Base-by-base conservation (phyloP, 345 rosid species). In the Eucalyptus erythrocorys region DNA sequence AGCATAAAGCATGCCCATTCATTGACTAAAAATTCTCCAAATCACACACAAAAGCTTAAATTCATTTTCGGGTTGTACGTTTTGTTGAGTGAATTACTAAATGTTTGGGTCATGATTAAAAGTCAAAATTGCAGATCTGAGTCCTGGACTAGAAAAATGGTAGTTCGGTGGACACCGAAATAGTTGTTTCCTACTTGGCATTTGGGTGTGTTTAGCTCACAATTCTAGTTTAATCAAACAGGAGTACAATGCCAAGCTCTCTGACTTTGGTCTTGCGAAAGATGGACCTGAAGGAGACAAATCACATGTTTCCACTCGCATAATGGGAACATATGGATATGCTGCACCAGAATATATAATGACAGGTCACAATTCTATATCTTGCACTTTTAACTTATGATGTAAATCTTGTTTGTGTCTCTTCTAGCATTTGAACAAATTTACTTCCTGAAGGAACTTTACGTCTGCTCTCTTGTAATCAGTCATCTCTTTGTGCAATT, bases 271-370 rank as follows among this genome's bases (percentile, higher is more conserved):
- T 48, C 95, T 97, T 19, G 99, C 99, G 9, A 97, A 97, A 93
- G 99, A 96, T 89, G 99, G 99, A 87, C 99, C 99, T 3, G 98
- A 93, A 86, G 99, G 98, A 89, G 99, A 97, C 92, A 96, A 97
- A 91, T 96, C 99, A 3, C 99, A 97, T 86, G 99, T 97, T 90
- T 96, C 99, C 37, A 97, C 99, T 22, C 98, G 99, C n/a, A 93
- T 97, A 90, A 97, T 97, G 99, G 99, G 99, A 76, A 97, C 99
- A 30, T 96, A 97, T n/a, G 99, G 99, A 22, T 97, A 97, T 89
- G 99, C 99, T 48, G 99, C 99, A 47, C 99, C 99, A 0, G 99
- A 96, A 89, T 97, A 97, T 92, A 95, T 97, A 90, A 96, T 97
- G 99, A 96, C 99, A 85, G 99, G 99, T 91, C 91, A 92, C 87